Base-by-base conservation (phyloP, 129 eudicot genomes). In the Artemisia tridentata region DNA sequence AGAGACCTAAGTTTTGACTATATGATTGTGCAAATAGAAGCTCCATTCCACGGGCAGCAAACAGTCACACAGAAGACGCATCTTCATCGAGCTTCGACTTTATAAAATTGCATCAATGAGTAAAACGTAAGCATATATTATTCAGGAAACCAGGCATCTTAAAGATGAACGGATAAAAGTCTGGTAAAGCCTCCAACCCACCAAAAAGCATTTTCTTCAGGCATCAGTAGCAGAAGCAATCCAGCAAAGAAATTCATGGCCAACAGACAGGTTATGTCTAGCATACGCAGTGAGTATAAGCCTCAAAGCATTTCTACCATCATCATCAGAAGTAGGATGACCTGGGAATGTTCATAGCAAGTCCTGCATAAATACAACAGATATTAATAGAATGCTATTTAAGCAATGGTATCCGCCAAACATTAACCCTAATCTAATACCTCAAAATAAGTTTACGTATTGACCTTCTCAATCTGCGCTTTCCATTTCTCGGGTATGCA, bases 151-250 rank as follows among this genome's bases (percentile, higher is more conserved):
- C 11, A 9, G n/a, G 27, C 34, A 20, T 11, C 18, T 49, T 46
- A 34, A 59, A 52, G 57, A 19, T 51, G 29, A 11, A 27, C 0
- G 4, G 17, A 29, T 55, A 38, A 21, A 58, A 3, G 14, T 72
- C 18, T 58, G 17, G 12, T 55, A 20, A 52, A 21, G 29, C 23
- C 27, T 68, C 19, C 57, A 65, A 90, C 99, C 84, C 75, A 95
- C 99, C 99, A 95, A 77, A 95, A 95, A 74, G 99, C 99, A 84
- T 95, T 95, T 82, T 95, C 99, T 82, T 95, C 99, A 3, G 99
- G 96, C 99, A 95, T 95, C 81, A 95, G 78, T 72, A 95, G 97
- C 78, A 95, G 74, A 67, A 95, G 78, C 78, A 95, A 75, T 41
- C 99, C 99, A 15, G 97, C 99, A 65, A 95, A 95, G 82, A 95